A percentile compares a stretch with the other conserved stretches of the same genome.
Evolutionary conservation across 345 rosid species (phyloP).

Genomic region (Populus ilicifolia): DNA sequence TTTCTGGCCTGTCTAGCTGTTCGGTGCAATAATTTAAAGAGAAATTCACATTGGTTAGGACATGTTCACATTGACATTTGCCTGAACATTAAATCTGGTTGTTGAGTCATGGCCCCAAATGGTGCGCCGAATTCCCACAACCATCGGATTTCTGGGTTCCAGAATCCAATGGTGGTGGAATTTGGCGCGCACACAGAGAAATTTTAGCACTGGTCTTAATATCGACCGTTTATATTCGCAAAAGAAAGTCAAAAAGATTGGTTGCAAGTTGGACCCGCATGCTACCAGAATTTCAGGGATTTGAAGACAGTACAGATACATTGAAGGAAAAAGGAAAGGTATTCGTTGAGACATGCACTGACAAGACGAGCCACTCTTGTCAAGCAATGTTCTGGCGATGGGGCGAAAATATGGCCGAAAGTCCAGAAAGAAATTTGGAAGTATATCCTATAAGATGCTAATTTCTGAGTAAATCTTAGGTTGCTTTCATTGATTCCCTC

Average conservation of each 20-base stretch:
- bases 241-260: neutral
- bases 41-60: neutral
- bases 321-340: neutral
- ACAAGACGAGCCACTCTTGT: neutral
- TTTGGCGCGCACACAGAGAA: neutral
- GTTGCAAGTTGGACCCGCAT: constrained; percentile 2
- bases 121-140: too few species aligned
- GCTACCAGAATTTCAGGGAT: neutral
- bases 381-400: neutral
- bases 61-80: neutral
- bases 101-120: too few species aligned
- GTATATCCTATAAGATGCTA: constrained; percentile 30
- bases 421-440: neutral
- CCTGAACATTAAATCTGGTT: neutral
- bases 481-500: constrained; percentile 36
- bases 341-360: neutral
- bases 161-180: neutral
- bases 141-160: neutral
- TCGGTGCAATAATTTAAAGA: neutral
- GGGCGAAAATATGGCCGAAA: neutral
- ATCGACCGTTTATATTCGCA: neutral
- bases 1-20: neutral
- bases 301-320: neutral
- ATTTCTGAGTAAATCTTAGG: constrained; percentile 16
- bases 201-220: neutral